Evolutionary conservation across 768 basidiomycete species (phyloP), one percentile per base, ranked within the genome.

Genomic region (Boletus subparvulus): DNA sequence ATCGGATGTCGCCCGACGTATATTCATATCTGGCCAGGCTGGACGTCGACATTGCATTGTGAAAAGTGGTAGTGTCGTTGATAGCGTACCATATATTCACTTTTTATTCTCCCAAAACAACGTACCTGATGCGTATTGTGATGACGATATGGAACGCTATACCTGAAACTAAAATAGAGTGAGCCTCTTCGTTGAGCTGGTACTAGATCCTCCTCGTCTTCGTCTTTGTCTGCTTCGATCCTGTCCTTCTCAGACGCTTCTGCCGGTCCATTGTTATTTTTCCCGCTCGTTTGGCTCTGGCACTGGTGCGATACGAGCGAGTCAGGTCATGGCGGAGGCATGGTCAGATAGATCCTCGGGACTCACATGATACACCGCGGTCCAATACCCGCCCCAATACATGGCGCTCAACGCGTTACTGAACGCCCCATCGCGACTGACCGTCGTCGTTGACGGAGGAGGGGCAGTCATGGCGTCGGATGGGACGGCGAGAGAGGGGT

Each of bases 321-420:
- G 43, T n/a, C n/a, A 45, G 17, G 41, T 46, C 28, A 49, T n/a
- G 33, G n/a, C n/a, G n/a, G n/a, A n/a, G n/a, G n/a, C 45, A 43
- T 5, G 10, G 41, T 55, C 16, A 6, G 36, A 21, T 1, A 16
- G 19, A 19, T 2, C 17, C 9, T 19, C 10, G 77, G 19, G 19
- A 10, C 83, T 47, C 63, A 89, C 90, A 68, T 92, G 86, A 65
- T 92, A 92, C 46, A 91, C 80, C 2, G 90, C 90, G 3, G 89
- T 90, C 90, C 90, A 93, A 69, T 92, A 93, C 19, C 90, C 91
- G 24, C 80, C 78, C 90, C 91, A 92, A 69, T 92, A 93, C 84
- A 88, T 91, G 17, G 91, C 89, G 33, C 78, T 80, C 65, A 91
- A 61, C 6, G 90, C 91, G 46, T 84, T 83, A 26, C 79, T 76